Evolutionary conservation across 2,329 filamentous ascomycete genomes (phyloP).

Genomic region (Stagonosporopsis chrysanthemi): DNA sequence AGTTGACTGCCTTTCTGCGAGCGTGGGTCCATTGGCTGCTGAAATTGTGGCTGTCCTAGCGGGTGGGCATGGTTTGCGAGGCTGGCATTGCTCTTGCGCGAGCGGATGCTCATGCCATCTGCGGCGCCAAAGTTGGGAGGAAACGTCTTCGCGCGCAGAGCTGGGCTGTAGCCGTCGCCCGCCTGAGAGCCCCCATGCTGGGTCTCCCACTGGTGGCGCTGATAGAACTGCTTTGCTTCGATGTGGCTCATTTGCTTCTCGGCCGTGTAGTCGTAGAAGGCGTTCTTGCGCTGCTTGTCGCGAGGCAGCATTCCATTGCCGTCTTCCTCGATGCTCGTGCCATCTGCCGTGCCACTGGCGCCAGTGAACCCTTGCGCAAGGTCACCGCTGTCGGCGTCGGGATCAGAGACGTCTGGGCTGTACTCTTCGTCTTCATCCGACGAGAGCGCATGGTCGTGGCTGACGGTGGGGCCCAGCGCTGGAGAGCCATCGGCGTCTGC

Average conservation of each 20-base stretch:
- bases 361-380: slow-evolving; percentile 28
- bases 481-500: slow-evolving; percentile 48
- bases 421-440: slow-evolving; percentile 49
- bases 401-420: slow-evolving; percentile 41
- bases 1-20: slow-evolving; percentile 27
- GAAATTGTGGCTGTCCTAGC: slow-evolving; percentile 39
- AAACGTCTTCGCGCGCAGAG: slow-evolving; percentile 55
- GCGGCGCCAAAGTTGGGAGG: slow-evolving; percentile 51
- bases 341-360: slow-evolving; percentile 31
- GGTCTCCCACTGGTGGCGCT: slow-evolving; percentile 77
- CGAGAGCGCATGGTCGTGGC: slow-evolving; percentile 44
- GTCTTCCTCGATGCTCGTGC: slow-evolving; percentile 35
- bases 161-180: slow-evolving; percentile 50
- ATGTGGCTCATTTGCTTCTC: slow-evolving; percentile 95
- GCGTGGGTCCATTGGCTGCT: slow-evolving; percentile 39
- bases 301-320: slow-evolving; percentile 53
- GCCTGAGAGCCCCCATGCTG: slow-evolving; percentile 53
- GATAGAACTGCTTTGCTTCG: slow-evolving; percentile 95
- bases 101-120: slow-evolving; percentile 51
- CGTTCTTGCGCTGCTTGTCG: slow-evolving; percentile 71
- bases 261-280: slow-evolving; percentile 90
- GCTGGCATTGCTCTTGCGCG: slow-evolving; percentile 49
- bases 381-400: slow-evolving; percentile 26
- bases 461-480: slow-evolving; percentile 39
- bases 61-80: slow-evolving; percentile 38